Percentiles rank a stretch among this genome's conserved stretches.
Evolutionary conservation across 768 basidiomycete genomes (phyloP).

Genomic region (Xerocomus spinulosus): DNA sequence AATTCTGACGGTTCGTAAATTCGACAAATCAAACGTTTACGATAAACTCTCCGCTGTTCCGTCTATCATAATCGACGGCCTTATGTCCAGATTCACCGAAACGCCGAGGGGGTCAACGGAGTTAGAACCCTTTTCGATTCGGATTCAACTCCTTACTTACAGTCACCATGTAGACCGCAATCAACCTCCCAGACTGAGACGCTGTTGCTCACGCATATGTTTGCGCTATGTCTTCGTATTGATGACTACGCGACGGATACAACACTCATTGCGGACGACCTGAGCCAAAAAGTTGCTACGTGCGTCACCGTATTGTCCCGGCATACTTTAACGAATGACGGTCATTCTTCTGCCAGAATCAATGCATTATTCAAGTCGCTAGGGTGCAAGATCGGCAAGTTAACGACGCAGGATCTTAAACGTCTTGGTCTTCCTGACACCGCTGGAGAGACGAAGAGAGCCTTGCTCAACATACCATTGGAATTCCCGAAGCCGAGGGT

Average conservation of each 20-base stretch:
- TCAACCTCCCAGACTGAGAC: conserved; percentile 68
- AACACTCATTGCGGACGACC: conserved; percentile 62
- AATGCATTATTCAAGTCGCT: conserved; percentile 72
- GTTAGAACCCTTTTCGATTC: conserved; percentile 35
- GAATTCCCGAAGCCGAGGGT: conserved; percentile 67
- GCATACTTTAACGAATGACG: conserved; percentile 1
- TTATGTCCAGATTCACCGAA: conserved; percentile 81
- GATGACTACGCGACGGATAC: conserved; percentile 77
- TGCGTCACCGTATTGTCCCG: conserved; percentile 36
- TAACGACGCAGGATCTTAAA: conserved; percentile 60
- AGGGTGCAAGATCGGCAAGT: conserved; percentile 66
- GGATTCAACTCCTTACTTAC: background rate
- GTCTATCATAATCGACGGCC: conserved; percentile 61
- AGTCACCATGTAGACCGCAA: conserved; percentile 32
- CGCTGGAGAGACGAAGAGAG: conserved; percentile 62
- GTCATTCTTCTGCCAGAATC: conserved; percentile 36
- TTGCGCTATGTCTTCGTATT: conserved; percentile 73
- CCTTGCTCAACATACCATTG: conserved; percentile 70
- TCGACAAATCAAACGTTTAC: conserved; percentile 48
- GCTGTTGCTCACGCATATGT: conserved; percentile 70
- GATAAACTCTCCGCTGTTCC: conserved; percentile 60
- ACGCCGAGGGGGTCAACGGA: conserved; percentile 57
- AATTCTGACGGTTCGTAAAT: conserved; percentile 37
- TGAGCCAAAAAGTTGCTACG: conserved; percentile 62
- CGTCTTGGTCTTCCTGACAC: conserved; percentile 62